Evolutionary conservation across 2,329 filamentous ascomycete species (phyloP), one percentile per base, ranked within the genome.

Genomic region (Aspergillus japonicus): DNA sequence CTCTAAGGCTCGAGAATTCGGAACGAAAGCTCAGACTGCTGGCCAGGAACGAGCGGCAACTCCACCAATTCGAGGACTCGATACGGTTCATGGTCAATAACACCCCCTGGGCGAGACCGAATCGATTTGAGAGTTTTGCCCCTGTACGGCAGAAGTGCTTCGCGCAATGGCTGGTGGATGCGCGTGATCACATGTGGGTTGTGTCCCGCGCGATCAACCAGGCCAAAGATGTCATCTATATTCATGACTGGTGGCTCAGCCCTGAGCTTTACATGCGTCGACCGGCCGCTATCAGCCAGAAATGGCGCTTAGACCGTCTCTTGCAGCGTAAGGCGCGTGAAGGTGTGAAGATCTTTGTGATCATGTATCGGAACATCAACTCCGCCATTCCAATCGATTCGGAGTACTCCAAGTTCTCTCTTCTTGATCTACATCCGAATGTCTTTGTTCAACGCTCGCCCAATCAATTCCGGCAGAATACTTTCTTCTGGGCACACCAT

Each of bases 151-250:
- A 86, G 50, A 89, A 89, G 48, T 92, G 95, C 29, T 95, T 94
- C 77, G 92, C 93, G 2, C 92, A 97, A 71, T 98, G 94, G 93
- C 85, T 99, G 8, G 94, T 99, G 0, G 95, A 99, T 76, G 95
- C 91, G 16, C 87, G 95, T 66, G 95, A 99, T 74, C 96, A 98
- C 80, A 98, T 98, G 94, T 99, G 95, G 95, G 96, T 97, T 73
- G 92, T 98, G 7, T 98, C 94, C 11, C 87, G 94, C 64, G 95
- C 95, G 12, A 96, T 99, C 69, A 95, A 92, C 73, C 96, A 97
- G 87, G 95, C 95, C 8, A 91, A 91, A 69, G 95, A 98, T 78
- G 94, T 98, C 62, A 94, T 99, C 68, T 98, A 98, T 76, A 98
- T 99, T 63, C 95, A 99, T 74, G 95, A 98, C 75, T 99, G 95